Evolutionary conservation across 225 moss, liverwort and hornwort species (phyloP), one percentile per base, ranked within the genome.

Genomic region (Straminergon stramineum): DNA sequence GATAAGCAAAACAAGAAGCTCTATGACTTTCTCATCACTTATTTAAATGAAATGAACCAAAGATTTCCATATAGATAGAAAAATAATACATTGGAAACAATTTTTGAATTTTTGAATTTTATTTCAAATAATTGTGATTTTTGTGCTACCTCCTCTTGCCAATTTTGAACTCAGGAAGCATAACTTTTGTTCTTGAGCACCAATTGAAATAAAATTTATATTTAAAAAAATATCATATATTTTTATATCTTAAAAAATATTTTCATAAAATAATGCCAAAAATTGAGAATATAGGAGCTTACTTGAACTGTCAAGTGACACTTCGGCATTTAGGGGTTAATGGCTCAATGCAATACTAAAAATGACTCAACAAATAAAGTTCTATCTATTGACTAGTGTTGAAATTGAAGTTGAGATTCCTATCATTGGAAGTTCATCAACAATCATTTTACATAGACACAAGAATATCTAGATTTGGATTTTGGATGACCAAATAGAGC

Each of bases 291-390:
- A 28, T 6, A 45, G 1, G 10, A 74, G 11, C 16, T 6, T 6
- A 28, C 1, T 1, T 17, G 1, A 45, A 17, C 10, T 43, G 16
- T 43, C 17, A 45, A 43, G 17, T 28, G 10, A 39, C 5, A 39
- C 13, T 73, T 43, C 9, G 43, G 24, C 24, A 73, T 73, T 16
- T 43, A 73, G 26, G 9, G 5, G 4, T 41, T 71, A 16, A 41
- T n/a, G n/a, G n/a, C n/a, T n/a, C n/a, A n/a, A n/a, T 71, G 71
- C 4, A 30, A 10, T 16, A 74, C 0, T 30, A 0, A 45, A 73
- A 45, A 45, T 30, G 45, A 45, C 1, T 45, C 10, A 48, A 48
- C 30, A 74, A 27, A 43, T 9, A 43, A 43, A 45, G 30, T 28
- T 48, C 30, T 18, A 45, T 48, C 11, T 74, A 45, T 30, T 45